Base-by-base conservation (phyloP, 257 asterid genomes). In the Solanum medicagineum region DNA sequence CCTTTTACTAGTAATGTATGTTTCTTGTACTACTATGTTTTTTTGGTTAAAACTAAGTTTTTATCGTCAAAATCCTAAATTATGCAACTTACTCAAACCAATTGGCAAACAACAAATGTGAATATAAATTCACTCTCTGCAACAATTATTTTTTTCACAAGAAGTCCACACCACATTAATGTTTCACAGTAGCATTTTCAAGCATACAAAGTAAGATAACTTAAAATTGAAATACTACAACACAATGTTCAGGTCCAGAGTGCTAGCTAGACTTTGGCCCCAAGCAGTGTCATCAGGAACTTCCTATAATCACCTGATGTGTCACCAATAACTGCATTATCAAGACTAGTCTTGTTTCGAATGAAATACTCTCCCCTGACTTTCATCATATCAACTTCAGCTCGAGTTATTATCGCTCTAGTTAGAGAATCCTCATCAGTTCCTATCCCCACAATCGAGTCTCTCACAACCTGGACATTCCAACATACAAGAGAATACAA, bases 251-350 rank as follows among this genome's bases (percentile, higher is more conserved):
- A 51, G 22, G 8, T 15, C 83, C 63, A 26, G 40, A 85, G 82
- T 47, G 47, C 91, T 86, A 29, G 22, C 10, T 70, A 94, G 42
- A 91, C 62, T 59, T 89, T 80, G 74, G 93, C 90, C 60, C 98
- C 97, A 45, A 95, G 92, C 88, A 95, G 88, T 77, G 97, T 89
- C 91, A 93, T 77, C 36, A 95, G 86, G 88, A 95, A 94, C 87
- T 90, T 92, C 93, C 86, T 90, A 91, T 94, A 95, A 85, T 94
- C 93, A 81, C 98, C 96, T 5, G 98, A 94, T 13, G 98, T 94
- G 89, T 95, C 98, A 4, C 87, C 95, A 29, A 86, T 90, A 62
- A 95, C 93, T 19, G 94, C 96, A 86, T 88, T 87, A 74, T 90
- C 94, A 49, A 95, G 85, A 60, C 92, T 89, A 26, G 87, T 44